phyloP scores from a whole-genome alignment of 106 monocot genomes.

The Amphibolis antarctica region DNA sequence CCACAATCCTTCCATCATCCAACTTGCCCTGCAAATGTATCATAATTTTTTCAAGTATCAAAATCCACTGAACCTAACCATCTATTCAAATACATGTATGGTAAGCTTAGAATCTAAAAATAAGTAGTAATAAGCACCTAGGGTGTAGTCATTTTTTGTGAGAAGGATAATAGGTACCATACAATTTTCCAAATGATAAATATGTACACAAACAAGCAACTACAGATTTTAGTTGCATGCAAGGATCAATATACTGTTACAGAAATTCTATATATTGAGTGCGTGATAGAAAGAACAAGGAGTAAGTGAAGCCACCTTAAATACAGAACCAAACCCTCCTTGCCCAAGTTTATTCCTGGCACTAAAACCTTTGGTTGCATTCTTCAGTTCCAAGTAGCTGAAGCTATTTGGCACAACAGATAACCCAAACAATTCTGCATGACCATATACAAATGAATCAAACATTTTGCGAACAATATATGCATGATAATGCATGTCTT shows the following conservation, averaged over 20 bases:
- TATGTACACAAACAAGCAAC: too few relatives aligned
- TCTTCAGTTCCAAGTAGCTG: slow-evolving; percentile 3
- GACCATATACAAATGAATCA: neutral
- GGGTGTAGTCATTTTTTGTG: too few relatives aligned
- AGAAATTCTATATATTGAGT: neutral
- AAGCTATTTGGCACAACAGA: neutral
- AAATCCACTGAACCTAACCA: neutral
- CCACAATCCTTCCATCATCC: neutral
- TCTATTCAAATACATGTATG: neutral
- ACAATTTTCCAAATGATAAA: neutral
- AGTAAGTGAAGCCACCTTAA: slow-evolving; percentile 1
- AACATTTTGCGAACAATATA: neutral
- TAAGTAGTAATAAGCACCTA: too few relatives aligned
- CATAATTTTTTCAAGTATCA: neutral
- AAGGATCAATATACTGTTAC: neutral
- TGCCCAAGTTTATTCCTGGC: neutral
- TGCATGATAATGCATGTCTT: neutral
- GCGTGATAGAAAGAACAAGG: too few relatives aligned
- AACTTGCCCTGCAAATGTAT: slow-evolving; percentile 1
- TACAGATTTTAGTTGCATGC: too few relatives aligned
- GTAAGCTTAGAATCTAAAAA: neutral
- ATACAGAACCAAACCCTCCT: slow-evolving; percentile 1
- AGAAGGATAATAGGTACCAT: too few relatives aligned
- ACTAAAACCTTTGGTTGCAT: neutral
- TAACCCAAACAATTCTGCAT: slow-evolving; percentile 1